Evolutionary conservation across 306 rosid species (phyloP), one percentile per base, ranked within the genome.

Genomic region (Vigna angularis): DNA sequence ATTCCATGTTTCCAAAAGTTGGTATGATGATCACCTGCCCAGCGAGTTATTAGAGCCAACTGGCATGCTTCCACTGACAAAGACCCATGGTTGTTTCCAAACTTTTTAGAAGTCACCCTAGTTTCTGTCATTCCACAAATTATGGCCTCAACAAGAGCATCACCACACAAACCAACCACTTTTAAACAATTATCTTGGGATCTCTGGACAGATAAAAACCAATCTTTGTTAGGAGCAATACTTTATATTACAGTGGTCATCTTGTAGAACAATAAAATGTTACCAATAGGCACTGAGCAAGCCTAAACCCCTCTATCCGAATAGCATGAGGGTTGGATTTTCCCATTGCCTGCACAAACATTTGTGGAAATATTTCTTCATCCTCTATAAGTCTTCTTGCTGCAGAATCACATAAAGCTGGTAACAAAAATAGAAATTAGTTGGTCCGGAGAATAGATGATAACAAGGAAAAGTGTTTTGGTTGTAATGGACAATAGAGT

Each of bases 11-110:
- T 86, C 98, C 97, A 94, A 63, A 94, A 92, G 59, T 34, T 73
- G 20, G 62, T 59, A 79, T 94, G 98, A 89, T 94, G 98, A 73
- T 83, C 56, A 22, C 98, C 97, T 15, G 83, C 85, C 97, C 97
- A 94, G 73, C 91, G 88, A 58, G 93, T 88, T 45, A 90, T 83
- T 55, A 87, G 85, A 83, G 90, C 97, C 88, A 94, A 85, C 48
- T 83, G 85, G 82, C 95, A 88, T 61, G 97, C 95, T 92, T 89
- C 94, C 74, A 16, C 72, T 51, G 87, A 82, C 69, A 90, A 76
- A 75, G 89, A 86, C 42, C 83, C 79, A 77, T 86, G 85, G 69
- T 83, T 77, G 62, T 53, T 84, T 49, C 77, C 84, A 50, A 48
- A 58, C 71, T 81, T 89, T 85, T 79, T 78, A 77, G 89, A 83